A percentile compares a stretch with the other conserved stretches of the same genome.
Conservation (phyloP, 768 basidiomycete species). For the Tephrocybe sp. region DNA sequence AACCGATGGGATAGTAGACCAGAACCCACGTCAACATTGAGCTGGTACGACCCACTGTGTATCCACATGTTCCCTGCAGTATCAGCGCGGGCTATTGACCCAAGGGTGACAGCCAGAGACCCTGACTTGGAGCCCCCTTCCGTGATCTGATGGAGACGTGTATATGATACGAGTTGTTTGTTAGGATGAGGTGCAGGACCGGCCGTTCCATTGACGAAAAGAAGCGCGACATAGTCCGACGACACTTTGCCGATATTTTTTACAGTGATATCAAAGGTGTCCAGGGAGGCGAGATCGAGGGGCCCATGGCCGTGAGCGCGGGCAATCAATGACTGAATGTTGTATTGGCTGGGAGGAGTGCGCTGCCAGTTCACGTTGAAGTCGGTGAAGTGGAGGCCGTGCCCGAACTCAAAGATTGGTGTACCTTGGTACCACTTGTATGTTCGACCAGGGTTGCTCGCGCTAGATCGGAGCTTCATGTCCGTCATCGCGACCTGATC, state of each 20-base stretch:
- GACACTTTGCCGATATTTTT: constrained; percentile 47
- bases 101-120: constrained; percentile 43
- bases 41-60: constrained; percentile 42
- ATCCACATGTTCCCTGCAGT: constrained; percentile 43
- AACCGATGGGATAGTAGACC: constrained; percentile 39
- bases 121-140: constrained; percentile 27
- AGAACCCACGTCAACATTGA: constrained; percentile 42
- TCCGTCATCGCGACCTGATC: constrained; percentile 55
- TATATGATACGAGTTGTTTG: constrained; percentile 51
- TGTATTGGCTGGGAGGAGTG: constrained; percentile 34
- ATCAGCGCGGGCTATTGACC: constrained; percentile 50
- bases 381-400: constrained; percentile 54
- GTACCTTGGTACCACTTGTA: constrained; percentile 58
- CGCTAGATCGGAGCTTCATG: constrained; percentile 52
- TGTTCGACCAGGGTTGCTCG: constrained; percentile 51
- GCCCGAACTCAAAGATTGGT: constrained; percentile 54
- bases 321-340: constrained; percentile 39
- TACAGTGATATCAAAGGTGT: constrained; percentile 47
- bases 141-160: constrained; percentile 32
- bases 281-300: constrained; percentile 46
- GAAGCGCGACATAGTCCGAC: constrained; percentile 56
- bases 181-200: constrained; percentile 53
- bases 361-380: constrained; percentile 42
- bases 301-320: constrained; percentile 17
- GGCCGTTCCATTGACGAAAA: constrained; percentile 47